These are phyloP conservation scores for Termitomyces sp. DNA, from an alignment of 768 basidiomycete genomes.

Conservation along the genomic window DNA sequence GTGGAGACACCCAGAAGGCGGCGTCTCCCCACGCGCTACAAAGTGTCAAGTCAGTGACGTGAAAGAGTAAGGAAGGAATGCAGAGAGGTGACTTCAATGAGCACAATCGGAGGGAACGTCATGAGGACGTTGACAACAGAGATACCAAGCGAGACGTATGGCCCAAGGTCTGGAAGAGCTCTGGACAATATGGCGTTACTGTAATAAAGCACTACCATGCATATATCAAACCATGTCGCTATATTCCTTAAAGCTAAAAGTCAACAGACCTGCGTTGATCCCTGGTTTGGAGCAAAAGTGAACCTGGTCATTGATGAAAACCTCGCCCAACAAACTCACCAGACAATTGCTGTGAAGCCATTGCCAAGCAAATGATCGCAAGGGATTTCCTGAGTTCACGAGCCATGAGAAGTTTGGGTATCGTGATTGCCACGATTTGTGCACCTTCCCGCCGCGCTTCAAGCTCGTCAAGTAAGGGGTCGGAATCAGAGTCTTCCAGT, in stretches of 20 bases:
- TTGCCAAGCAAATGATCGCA: slow-evolving; percentile 60
- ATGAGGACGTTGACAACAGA: slow-evolving; percentile 79
- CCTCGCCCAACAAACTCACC: slow-evolving; percentile 33
- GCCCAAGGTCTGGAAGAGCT: slow-evolving; percentile 72
- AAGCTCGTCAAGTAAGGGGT: slow-evolving; percentile 35
- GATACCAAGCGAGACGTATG: slow-evolving; percentile 80
- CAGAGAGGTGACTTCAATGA: slow-evolving; percentile 66
- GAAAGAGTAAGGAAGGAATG: not conserved
- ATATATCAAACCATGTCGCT: not conserved
- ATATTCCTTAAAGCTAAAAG: not conserved
- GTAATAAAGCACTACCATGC: slow-evolving; percentile 73
- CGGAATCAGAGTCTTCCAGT: slow-evolving; percentile 23
- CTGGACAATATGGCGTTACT: slow-evolving; percentile 83
- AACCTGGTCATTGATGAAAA: not conserved
- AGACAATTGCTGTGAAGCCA: slow-evolving; percentile 77
- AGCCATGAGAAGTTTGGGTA: slow-evolving; percentile 46
- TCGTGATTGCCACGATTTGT: slow-evolving; percentile 32
- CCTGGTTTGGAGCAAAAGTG: slow-evolving; percentile 33
- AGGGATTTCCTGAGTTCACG: slow-evolving; percentile 59
- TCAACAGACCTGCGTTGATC: slow-evolving; percentile 60
- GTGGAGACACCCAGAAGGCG: slow-evolving; percentile 65
- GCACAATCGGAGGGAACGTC: slow-evolving; percentile 82
- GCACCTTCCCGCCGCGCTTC: slow-evolving; percentile 21
- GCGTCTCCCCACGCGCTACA: slow-evolving; percentile 69
- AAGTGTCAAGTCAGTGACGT: not conserved